phyloP scores from a whole-genome alignment of 805 yeast species.

The Kazachstania viticola region DNA sequence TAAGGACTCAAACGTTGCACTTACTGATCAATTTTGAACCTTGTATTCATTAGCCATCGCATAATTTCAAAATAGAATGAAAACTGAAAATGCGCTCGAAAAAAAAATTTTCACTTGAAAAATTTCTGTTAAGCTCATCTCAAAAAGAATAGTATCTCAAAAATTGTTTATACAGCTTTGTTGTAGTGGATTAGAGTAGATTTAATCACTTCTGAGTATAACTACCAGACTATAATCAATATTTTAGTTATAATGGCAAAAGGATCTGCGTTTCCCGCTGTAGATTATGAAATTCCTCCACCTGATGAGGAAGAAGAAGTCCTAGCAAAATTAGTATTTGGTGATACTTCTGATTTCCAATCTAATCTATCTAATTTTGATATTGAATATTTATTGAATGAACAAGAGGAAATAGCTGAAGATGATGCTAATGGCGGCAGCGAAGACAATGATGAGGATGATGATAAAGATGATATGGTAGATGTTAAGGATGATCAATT shows the following conservation, averaged over 20 bases:
- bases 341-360: constrained; percentile 47
- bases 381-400: constrained; percentile 29
- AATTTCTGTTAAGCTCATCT: too few species aligned
- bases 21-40: too few species aligned
- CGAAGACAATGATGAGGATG: constrained; percentile 20
- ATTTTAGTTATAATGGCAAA: not conserved
- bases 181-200: too few species aligned
- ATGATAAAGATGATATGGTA: constrained; percentile 20
- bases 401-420: constrained; percentile 26
- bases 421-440: constrained; percentile 20
- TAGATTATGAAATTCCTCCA: constrained; percentile 33
- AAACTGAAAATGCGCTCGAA: too few species aligned
- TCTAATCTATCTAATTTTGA: constrained; percentile 57
- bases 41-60: too few species aligned
- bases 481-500: constrained; percentile 16
- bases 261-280: not conserved
- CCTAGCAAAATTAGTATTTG: constrained; percentile 79
- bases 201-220: too few species aligned
- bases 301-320: constrained; percentile 77
- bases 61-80: too few species aligned
- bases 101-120: too few species aligned
- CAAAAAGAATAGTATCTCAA: too few species aligned
- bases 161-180: too few species aligned
- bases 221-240: too few species aligned
- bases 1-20: too few species aligned